phyloP scores from a whole-genome alignment of 352 stramenopile species.

The Thalassiosira ordinaria region DNA sequence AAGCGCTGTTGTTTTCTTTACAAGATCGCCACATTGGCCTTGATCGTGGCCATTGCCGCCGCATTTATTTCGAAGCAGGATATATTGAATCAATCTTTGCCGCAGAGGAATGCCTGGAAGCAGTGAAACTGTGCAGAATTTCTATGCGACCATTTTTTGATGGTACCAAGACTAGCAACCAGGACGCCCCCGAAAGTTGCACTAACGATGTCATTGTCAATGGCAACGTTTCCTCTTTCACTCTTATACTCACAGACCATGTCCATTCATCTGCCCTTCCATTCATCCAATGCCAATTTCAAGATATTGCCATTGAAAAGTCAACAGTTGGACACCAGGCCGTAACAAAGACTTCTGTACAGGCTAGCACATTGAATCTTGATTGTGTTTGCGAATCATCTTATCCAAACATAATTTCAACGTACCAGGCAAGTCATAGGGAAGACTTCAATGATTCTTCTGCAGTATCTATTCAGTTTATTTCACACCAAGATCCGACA shows the following conservation, averaged over 20 bases:
- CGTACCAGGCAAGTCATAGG: conserved; percentile 25
- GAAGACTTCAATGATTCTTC: conserved; percentile 40
- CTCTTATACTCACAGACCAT: conserved; percentile 53
- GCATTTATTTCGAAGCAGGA: conserved; percentile 51
- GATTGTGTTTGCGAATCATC: conserved; percentile 60
- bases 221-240: conserved; percentile 43
- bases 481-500: neutral
- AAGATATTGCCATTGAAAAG: conserved; percentile 43
- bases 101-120: conserved; percentile 49
- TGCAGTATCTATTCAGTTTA: conserved; percentile 58
- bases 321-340: conserved; percentile 9
- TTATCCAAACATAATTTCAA: conserved; percentile 71
- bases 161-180: neutral
- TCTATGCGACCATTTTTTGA: conserved; percentile 9
- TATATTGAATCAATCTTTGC: conserved; percentile 37
- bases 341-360: conserved; percentile 33
- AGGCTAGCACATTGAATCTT: conserved; percentile 19
- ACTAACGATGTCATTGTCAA: conserved; percentile 17
- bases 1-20: conserved; percentile 28
- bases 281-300: conserved; percentile 45
- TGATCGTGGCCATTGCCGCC: conserved; percentile 10
- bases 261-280: conserved; percentile 52
- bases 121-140: conserved; percentile 18
- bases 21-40: neutral
- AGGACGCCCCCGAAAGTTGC: neutral